Conservation (phyloP, 2,329 filamentous ascomycete species). For the Stagonosporopsis chrysanthemi region DNA sequence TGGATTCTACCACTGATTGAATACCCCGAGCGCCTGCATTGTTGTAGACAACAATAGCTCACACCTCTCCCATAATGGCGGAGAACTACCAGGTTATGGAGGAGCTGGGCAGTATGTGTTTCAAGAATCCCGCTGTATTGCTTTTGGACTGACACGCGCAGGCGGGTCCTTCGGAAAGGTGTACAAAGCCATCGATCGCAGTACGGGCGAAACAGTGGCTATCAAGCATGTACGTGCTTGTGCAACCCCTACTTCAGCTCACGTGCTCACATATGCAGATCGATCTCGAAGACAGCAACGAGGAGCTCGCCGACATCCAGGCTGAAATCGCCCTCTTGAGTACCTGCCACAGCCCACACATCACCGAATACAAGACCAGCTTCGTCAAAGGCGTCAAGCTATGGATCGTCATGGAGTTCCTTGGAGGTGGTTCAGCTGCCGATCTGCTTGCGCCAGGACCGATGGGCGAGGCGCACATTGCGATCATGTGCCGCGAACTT, state of each 20-base stretch:
- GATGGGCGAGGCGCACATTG: conserved; percentile 89
- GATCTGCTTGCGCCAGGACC: conserved; percentile 91
- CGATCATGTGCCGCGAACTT: conserved; percentile 91
- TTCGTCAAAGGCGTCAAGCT: conserved; percentile 96
- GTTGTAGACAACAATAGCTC: conserved; percentile 26
- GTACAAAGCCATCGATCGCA: conserved; percentile 92
- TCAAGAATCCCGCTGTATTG: neutral
- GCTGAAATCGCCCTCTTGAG: conserved; percentile 95
- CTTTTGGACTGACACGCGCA: conserved; percentile 50
- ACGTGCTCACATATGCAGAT: conserved; percentile 66
- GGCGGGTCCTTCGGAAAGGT: conserved; percentile 96
- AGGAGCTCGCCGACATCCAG: conserved; percentile 98
- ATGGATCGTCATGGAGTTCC: conserved; percentile 99
- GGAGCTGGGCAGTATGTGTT: conserved; percentile 84
- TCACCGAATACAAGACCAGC: conserved; percentile 95
- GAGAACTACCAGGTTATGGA: conserved; percentile 93
- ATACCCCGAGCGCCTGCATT: conserved; percentile 26
- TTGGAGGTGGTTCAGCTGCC: conserved; percentile 93
- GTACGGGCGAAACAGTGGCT: conserved; percentile 90
- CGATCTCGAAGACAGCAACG: conserved; percentile 97
- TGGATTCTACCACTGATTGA: conserved; percentile 27
- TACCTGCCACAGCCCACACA: conserved; percentile 91
- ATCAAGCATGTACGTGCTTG: conserved; percentile 84
- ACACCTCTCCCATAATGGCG: conserved; percentile 65
- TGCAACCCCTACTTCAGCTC: neutral